Evolutionary conservation across 192 early-diverging fungal genomes (phyloP).

Genomic region (Rhizophlyctis rosea): DNA sequence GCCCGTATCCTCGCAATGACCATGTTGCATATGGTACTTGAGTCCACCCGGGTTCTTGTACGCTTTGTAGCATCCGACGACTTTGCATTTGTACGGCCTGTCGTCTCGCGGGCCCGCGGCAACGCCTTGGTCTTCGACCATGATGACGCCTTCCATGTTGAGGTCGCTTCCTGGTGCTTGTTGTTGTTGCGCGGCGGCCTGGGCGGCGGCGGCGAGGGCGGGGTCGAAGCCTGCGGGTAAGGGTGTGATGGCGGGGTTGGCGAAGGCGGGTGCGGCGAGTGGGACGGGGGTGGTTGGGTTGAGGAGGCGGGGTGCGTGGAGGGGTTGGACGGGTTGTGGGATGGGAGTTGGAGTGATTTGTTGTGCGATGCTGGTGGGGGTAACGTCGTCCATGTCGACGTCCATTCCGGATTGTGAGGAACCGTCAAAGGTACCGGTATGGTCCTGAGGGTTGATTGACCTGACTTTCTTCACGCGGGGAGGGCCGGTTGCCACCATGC

Average conservation of each 20-base stretch:
- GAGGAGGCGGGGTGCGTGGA: conserved; percentile 18
- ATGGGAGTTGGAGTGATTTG: conserved; percentile 5
- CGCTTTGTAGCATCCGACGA: conserved; percentile 85
- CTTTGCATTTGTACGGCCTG: conserved; percentile 86
- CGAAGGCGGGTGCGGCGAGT: neutral
- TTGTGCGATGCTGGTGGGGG: conserved; percentile 8
- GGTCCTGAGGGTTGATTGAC: conserved; percentile 12
- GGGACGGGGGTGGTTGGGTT: conserved; percentile 8
- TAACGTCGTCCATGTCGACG: conserved; percentile 39
- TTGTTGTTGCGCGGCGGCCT: neutral
- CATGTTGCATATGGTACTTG: conserved; percentile 97
- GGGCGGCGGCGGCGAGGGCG: neutral
- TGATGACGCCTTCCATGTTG: conserved; percentile 16
- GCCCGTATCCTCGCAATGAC: conserved; percentile 74
- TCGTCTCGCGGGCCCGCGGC: conserved; percentile 40
- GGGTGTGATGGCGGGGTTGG: neutral
- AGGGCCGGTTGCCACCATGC: conserved; percentile 16
- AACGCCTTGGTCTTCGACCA: conserved; percentile 42
- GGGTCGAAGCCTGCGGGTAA: neutral
- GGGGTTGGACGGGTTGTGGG: neutral
- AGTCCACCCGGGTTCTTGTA: conserved; percentile 99
- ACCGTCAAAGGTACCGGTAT: conserved; percentile 32
- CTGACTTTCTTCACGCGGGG: conserved; percentile 28
- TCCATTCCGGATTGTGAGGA: conserved; percentile 31
- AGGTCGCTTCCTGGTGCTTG: conserved; percentile 15